Percentiles rank a stretch among this genome's conserved stretches.
phyloP scores from a whole-genome alignment of 768 basidiomycete genomes.

The Punctularia strigosozonata region DNA sequence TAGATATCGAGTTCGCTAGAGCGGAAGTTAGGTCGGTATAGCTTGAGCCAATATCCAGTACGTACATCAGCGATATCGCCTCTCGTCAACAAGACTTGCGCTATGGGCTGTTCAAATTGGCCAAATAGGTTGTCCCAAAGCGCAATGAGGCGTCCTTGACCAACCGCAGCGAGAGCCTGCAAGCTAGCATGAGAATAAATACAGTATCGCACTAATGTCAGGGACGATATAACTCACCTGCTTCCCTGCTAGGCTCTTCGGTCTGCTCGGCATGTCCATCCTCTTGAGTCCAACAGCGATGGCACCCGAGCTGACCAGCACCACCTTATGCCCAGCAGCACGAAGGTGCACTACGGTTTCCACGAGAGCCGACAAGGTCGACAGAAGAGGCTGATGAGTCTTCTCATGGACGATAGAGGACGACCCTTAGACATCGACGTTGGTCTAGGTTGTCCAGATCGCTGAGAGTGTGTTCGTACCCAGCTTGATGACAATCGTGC shows the following conservation, averaged over 20 bases:
- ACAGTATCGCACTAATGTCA: no score
- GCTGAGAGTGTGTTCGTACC: constrained; percentile 29
- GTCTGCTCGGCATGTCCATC: constrained; percentile 72
- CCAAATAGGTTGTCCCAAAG: constrained; percentile 96
- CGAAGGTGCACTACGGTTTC: constrained; percentile 80
- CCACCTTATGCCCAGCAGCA: constrained; percentile 80
- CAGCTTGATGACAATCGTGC: constrained; percentile 80
- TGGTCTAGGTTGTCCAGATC: not conserved
- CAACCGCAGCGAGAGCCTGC: constrained; percentile 92
- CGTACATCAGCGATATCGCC: constrained; percentile 94
- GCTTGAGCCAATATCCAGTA: constrained; percentile 4
- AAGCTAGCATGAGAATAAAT: not conserved
- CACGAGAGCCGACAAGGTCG: constrained; percentile 83
- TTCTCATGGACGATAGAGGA: constrained; percentile 95
- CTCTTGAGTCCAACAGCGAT: constrained; percentile 90
- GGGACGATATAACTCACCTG: constrained; percentile 45
- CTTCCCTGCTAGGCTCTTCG: constrained; percentile 81
- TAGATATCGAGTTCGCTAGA: constrained; percentile 82
- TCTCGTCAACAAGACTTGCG: constrained; percentile 86
- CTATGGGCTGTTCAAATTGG: constrained; percentile 89
- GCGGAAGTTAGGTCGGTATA: constrained; percentile 1
- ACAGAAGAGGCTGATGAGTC: constrained; percentile 85
- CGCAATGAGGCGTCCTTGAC: constrained; percentile 92
- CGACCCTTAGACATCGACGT: constrained; percentile 44
- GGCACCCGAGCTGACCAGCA: constrained; percentile 94